Evolutionary conservation across 495 filamentous ascomycete genomes (phyloP), one percentile per base, ranked within the genome.

Genomic region (Staphylotrichum longicolle): DNA sequence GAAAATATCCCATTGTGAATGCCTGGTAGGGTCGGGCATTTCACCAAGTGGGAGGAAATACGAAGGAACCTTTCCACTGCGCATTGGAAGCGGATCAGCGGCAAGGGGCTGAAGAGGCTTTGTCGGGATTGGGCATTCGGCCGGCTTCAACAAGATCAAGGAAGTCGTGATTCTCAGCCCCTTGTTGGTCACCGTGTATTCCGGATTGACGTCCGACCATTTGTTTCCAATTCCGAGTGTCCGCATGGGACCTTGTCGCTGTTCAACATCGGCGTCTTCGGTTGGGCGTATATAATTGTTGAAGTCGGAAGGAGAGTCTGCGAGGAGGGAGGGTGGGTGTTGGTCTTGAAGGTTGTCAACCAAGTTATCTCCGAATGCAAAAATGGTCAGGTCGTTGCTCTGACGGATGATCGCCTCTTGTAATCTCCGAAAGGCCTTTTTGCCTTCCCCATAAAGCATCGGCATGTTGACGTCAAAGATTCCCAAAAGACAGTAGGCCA

Each of bases 401-500:
- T 37, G 30, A 9, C 14, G 4, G 34, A 54, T 41, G 37, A 52
- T 52, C 49, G 35, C 49, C n/a, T 54, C 51, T 6, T 54, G 51
- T 3, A 54, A 33, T 9, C 51, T 8, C 15, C 15, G 14, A n/a
- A 54, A 54, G 14, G 51, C 51, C 37, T 54, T 54, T 6, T 10
- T 41, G n/a, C 51, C 51, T 35, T 54, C 51, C 5, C 51, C 51
- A 35, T 54, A 54, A 41, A 39, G 37, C 37, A 39, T 6, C 37
- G 37, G 37, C 37, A 39, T 39, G 37, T 39, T 39, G 6, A 39
- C 35, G 37, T 54, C 51, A 35, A 54, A 54, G n/a, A 41, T 40
- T 5, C 51, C 51, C n/a, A 54, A n/a, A 33, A 54, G 37, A 30
- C 35, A 54, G 15, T 54, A 54, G 35, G 51, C 35, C 35, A 15